Evolutionary conservation across 441 rosid genomes (phyloP), one percentile per base, ranked within the genome.

Genomic region (Mallotus repandus): DNA sequence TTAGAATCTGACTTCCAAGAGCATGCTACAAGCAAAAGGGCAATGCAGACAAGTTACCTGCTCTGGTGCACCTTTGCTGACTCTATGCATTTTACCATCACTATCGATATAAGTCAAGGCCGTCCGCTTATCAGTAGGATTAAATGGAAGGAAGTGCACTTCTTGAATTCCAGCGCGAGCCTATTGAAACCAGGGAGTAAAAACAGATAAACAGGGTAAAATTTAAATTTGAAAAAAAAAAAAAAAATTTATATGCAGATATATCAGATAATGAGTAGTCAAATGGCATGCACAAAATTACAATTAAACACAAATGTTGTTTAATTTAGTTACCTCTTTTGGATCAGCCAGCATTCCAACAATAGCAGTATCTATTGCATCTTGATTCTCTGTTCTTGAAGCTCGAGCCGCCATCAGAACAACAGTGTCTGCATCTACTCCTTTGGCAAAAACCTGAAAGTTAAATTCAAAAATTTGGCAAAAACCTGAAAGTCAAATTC

Each of bases 11-110:
- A 21, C 64, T 45, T 59, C n/a, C 55, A 21, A 50, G 22, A 29
- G 32, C 18, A 60, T 46, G 19, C 6, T 25, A 12, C 61, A 48
- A 57, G 63, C 29, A 60, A 62, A 52, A 15, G 49, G 11, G 4
- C 18, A n/a, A 49, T 3, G 58, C 45, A 43, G 68, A 63, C 50
- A 77, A 32, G 67, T 79, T 81, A 94, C 99, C 94, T 94, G 99
- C 83, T 94, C 99, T 1, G 99, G 99, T 63, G 99, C 99, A 69
- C 99, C 99, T 86, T 94, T 94, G 84, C 98, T 94, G 76, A 94
- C 98, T 82, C 98, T 86, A 54, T 91, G 97, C 99, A 89, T 91
- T 87, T 85, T 92, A 70, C 99, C 97, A 46, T 85, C 82, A 80
- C 70, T 25, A 59, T 89, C 98, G 74, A 87, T 77, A 66, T 92